A percentile compares a stretch with the other conserved stretches of the same genome.
phyloP scores from a whole-genome alignment of 2,329 filamentous ascomycete species.

The Fusarium nurragi region DNA sequence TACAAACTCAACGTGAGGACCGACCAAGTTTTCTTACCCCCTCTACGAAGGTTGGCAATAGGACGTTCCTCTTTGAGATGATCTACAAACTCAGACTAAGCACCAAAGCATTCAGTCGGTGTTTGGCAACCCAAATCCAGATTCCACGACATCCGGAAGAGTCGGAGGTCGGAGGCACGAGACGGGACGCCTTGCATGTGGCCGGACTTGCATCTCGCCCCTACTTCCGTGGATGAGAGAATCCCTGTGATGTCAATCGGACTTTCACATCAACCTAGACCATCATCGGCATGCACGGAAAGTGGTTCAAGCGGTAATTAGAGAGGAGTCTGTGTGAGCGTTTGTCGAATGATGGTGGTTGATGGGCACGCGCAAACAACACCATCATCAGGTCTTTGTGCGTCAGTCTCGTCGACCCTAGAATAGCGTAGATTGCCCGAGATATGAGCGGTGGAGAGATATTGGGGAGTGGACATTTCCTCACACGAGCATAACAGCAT shows the following conservation, averaged over 20 bases:
- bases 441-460: neutral
- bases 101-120: neutral
- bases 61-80: neutral
- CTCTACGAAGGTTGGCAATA: no score
- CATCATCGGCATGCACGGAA: neutral
- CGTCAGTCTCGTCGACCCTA: slow-evolving; percentile 1
- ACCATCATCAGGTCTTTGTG: slow-evolving; percentile 33
- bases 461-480: slow-evolving; percentile 1
- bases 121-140: neutral
- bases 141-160: slow-evolving; percentile 15
- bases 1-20: no score
- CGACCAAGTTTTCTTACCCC: no score
- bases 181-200: neutral
- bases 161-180: slow-evolving; percentile 9
- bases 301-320: slow-evolving; percentile 5
- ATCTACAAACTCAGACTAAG: neutral
- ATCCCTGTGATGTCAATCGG: neutral
- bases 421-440: neutral
- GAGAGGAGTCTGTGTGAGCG: neutral
- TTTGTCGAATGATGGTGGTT: slow-evolving; percentile 29
- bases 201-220: slow-evolving; percentile 13
- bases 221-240: slow-evolving; percentile 4
- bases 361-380: slow-evolving; percentile 33
- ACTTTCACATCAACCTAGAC: neutral
- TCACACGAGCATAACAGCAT: slow-evolving; percentile 6